Evolutionary conservation across 176 grass and related monocot species (phyloP), one percentile per base, ranked within the genome.

Genomic region (Echinochloa phyllopogon): DNA sequence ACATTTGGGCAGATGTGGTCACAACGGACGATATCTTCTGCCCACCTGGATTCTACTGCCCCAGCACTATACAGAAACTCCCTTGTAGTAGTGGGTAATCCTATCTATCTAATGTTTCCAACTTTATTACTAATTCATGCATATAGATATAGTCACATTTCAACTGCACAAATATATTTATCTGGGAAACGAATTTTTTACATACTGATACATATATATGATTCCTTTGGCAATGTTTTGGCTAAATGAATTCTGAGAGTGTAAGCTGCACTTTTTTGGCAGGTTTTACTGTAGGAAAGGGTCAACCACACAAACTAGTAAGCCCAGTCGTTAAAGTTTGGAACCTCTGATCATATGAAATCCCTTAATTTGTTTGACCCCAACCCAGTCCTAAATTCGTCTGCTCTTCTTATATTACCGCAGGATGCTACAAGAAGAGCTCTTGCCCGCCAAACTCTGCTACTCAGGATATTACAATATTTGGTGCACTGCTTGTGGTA

Each of bases 61-160:
- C 96, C 6, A 98, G 89, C 87, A 98, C 89, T 8, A 98, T 80
- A 77, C 65, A 91, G 81, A 98, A 96, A 72, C 83, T 95, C 73
- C 81, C 89, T 94, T 98, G 96, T 89, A 92, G 96, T 92, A 94
- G 93, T 94, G 96, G 96, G 93, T 98, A 98, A 93, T 95, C 84
- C 87, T 86, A 81, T 93, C 87, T 90, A 47, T 90, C 69, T 88
- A 67, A 52, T 84, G 69, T 80, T 90, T 75, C 82, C 84, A 56
- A 18, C 76, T 66, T 23, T 67, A n/a, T 10, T 77, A 2, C 76
- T 21, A 3, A 43, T 85, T 72, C 5, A 10, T 61, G 33, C 21
- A 29, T 33, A 62, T 15, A 24, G 0, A 20, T 5, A 33, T 76
- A 44, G 10, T 80, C 18, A 65, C 52, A 63, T 72, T 78, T 18